Evolutionary conservation across 2,329 filamentous ascomycete species (phyloP), one percentile per base, ranked within the genome.

Genomic region (Fusarium pseudonygamai): DNA sequence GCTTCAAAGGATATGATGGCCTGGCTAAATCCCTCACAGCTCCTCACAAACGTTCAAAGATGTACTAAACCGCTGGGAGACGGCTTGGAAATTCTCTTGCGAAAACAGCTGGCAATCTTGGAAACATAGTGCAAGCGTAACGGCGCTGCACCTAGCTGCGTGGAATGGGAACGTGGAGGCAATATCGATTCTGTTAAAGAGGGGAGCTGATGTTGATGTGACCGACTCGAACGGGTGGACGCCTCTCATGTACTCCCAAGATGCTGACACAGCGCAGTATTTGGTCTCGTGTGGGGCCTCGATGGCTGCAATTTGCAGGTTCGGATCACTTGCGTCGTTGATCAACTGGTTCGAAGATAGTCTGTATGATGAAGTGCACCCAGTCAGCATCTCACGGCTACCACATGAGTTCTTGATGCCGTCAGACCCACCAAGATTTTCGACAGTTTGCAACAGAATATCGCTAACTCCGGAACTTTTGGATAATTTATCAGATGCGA

Each of bases 71-170:
- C 18, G 57, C 4, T 34, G 16, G 16, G 28, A 6, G 32, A 34
- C 7, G 7, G 5, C 3, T 2, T 4, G 1, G 3, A 2, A 20
- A 1, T 39, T 59, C 10, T 5, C 3, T 2, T 39, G 9, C 9
- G 9, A 40, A 47, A 18, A 30, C 6, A 32, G 16, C 11, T 32
- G 5, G 13, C 2, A 13, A 6, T 3, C 12, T 3, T 47, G 57
- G 24, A 32, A 2, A 20, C 20, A 60, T 14, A 4, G 0, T 7
- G 26, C 58, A 18, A 15, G 13, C 1, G n/a, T 14, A 2, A 34
- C 60, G 2, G 20, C 36, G 2, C 9, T 71, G 13, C 65, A 71
- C 11, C 6, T 49, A 8, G 65, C 65, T 20, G 49, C 68, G 1
- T 36, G 24, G 24, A 1, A 3, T 2, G 59, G 47, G 5, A 28